These are phyloP conservation scores for Eutypella sp. DNA, from an alignment of 2,329 filamentous ascomycete species.

Conservation along the genomic window DNA sequence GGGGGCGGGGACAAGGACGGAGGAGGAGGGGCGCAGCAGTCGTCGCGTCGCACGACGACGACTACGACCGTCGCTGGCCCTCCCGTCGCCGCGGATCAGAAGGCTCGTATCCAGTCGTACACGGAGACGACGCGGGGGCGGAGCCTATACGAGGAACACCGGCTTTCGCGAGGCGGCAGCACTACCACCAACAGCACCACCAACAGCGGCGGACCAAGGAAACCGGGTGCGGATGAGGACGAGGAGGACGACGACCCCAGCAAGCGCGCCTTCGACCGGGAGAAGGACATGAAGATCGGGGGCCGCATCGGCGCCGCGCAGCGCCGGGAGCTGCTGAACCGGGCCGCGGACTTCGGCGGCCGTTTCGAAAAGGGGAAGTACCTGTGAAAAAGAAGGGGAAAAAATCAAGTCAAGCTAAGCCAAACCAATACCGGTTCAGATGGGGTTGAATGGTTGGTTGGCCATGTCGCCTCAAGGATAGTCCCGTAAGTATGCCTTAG, in stretches of 20 bases:
- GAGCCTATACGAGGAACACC: slow-evolving; percentile 57
- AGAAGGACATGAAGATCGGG: slow-evolving; percentile 86
- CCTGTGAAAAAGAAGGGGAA: slow-evolving; percentile 32
- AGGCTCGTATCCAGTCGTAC: slow-evolving; percentile 41
- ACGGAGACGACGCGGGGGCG: slow-evolving; percentile 51
- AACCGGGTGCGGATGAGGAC: slow-evolving; percentile 31
- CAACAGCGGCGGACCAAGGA: slow-evolving; percentile 5
- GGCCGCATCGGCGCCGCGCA: slow-evolving; percentile 68
- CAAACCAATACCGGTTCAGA: too few species aligned
- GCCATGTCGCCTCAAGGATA: too few species aligned
- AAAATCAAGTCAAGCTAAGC: neutral
- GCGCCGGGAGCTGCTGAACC: slow-evolving; percentile 71
- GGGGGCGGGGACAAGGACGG: slow-evolving; percentile 39
- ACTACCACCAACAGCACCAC: slow-evolving; percentile 9
- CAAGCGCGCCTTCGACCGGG: slow-evolving; percentile 78
- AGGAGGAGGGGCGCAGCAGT: neutral
- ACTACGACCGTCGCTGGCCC: slow-evolving; percentile 25
- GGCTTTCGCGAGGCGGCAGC: slow-evolving; percentile 30
- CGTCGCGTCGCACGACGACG: slow-evolving; percentile 36
- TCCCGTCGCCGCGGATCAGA: slow-evolving; percentile 53
- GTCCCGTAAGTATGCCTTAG: too few species aligned
- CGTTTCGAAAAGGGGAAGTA: slow-evolving; percentile 75
- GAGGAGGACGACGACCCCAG: slow-evolving; percentile 87
- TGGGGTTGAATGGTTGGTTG: too few species aligned
- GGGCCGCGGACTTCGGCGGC: slow-evolving; percentile 75